These are phyloP conservation scores for Ogataea sp. DNA, from an alignment of 805 yeast species.

Conservation along the genomic window DNA sequence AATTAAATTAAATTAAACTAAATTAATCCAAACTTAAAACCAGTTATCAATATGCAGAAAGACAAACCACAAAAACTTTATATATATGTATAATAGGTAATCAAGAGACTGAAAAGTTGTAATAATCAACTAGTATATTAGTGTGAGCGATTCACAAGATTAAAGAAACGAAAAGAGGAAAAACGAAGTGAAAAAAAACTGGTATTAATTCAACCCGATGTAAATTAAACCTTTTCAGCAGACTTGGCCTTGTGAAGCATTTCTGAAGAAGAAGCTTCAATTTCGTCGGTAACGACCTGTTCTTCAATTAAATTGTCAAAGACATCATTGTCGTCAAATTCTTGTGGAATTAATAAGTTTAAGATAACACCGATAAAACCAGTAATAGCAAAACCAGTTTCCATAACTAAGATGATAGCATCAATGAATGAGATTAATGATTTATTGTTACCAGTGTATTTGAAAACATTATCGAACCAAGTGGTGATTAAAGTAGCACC, in stretches of 20 bases:
- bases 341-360: conserved; percentile 41
- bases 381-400: conserved; percentile 49
- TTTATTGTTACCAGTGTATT: conserved; percentile 38
- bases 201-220: too few species aligned
- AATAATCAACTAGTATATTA: too few species aligned
- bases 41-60: too few species aligned
- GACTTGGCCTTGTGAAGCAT: neutral
- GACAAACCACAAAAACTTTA: too few species aligned
- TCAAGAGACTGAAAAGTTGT: too few species aligned
- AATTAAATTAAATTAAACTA: too few species aligned
- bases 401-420: conserved; percentile 48
- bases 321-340: conserved; percentile 38
- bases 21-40: too few species aligned
- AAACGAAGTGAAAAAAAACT: too few species aligned
- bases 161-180: too few species aligned
- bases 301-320: conserved; percentile 30
- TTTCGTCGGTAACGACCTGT: conserved; percentile 5
- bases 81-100: too few species aligned
- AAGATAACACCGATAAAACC: conserved; percentile 46
- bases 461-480: conserved; percentile 44
- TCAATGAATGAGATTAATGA: conserved; percentile 39
- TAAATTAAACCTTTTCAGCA: neutral
- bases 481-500: conserved; percentile 38
- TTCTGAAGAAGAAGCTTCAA: conserved; percentile 1
- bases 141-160: too few species aligned